These are phyloP conservation scores for Lichtheimia ramosa DNA, from an alignment of 371 early-diverging fungal genomes.

Conservation along the genomic window DNA sequence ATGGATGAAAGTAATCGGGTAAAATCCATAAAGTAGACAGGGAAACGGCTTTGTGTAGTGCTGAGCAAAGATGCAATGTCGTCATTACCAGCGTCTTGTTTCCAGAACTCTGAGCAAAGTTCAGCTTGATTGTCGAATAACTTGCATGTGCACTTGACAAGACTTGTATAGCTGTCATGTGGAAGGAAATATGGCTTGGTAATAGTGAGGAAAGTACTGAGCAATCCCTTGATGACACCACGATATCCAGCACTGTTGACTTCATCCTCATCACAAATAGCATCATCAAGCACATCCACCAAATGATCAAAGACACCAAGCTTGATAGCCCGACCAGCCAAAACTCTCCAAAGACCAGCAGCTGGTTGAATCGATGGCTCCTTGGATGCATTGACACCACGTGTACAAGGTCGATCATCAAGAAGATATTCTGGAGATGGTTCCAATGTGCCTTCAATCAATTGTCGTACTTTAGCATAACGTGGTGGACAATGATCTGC, in stretches of 20 bases:
- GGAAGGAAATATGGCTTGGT: conserved; percentile 31
- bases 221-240: conserved; percentile 16
- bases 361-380: conserved; percentile 22
- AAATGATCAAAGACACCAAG: conserved; percentile 30
- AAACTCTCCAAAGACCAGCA: conserved; percentile 22
- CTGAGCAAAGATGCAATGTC: conserved; percentile 21
- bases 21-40: conserved; percentile 27
- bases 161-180: conserved; percentile 22
- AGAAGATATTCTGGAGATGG: conserved; percentile 11
- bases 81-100: conserved; percentile 13
- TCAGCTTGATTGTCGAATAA: conserved; percentile 30
- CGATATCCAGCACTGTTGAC: conserved; percentile 31
- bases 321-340: conserved; percentile 34
- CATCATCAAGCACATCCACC: conserved; percentile 16
- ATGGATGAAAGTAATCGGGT: conserved; percentile 28
- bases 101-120: conserved; percentile 36
- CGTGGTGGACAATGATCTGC: conserved; percentile 10
- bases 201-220: conserved; percentile 29
- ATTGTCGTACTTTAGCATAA: conserved; percentile 14
- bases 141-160: conserved; percentile 19
- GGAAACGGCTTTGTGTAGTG: conserved; percentile 32
- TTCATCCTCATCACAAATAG: conserved; percentile 31
- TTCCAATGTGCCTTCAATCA: conserved; percentile 12
- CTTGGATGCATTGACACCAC: conserved; percentile 1
- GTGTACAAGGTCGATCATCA: conserved; percentile 17